phyloP scores from a whole-genome alignment of 2,329 filamentous ascomycete species.

The Alternaria metachromatica region DNA sequence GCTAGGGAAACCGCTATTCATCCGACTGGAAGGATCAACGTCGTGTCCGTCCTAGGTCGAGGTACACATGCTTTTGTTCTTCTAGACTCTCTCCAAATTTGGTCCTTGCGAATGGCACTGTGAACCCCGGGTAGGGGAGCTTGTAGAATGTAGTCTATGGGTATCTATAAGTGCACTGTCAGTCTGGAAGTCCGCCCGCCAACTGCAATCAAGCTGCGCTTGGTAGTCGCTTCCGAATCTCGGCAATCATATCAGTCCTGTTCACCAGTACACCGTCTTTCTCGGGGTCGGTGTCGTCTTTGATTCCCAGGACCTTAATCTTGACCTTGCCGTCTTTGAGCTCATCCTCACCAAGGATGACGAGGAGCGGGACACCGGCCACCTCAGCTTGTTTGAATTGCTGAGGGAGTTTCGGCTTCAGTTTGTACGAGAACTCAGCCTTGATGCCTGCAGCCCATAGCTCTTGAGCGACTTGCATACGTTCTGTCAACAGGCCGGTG shows the following conservation, averaged over 20 bases:
- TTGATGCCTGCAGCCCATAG: constrained; percentile 91
- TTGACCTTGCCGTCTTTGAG: constrained; percentile 81
- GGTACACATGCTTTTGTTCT: not conserved
- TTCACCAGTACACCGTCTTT: constrained; percentile 84
- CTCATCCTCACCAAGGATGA: constrained; percentile 93
- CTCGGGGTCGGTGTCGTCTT: constrained; percentile 79
- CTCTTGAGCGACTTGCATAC: constrained; percentile 77
- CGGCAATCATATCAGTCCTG: constrained; percentile 66
- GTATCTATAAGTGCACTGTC: constrained; percentile 10
- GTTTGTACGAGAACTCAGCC: constrained; percentile 88
- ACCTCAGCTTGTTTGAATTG: constrained; percentile 92
- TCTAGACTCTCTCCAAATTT: not conserved
- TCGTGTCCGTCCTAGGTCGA: not conserved
- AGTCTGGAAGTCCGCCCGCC: not conserved
- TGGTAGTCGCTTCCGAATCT: constrained; percentile 63
- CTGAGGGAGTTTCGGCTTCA: constrained; percentile 83
- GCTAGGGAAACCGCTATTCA: not conserved
- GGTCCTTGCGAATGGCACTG: not conserved
- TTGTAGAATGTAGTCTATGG: constrained; percentile 15
- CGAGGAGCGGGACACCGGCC: constrained; percentile 79
- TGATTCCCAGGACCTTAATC: constrained; percentile 82
- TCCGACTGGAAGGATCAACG: not conserved
- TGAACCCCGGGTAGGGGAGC: not conserved
- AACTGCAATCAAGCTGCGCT: constrained; percentile 21
- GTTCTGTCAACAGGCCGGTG: constrained; percentile 78